Conservation (phyloP, 129 eudicot genomes). For the Pulicaria dysenterica region DNA sequence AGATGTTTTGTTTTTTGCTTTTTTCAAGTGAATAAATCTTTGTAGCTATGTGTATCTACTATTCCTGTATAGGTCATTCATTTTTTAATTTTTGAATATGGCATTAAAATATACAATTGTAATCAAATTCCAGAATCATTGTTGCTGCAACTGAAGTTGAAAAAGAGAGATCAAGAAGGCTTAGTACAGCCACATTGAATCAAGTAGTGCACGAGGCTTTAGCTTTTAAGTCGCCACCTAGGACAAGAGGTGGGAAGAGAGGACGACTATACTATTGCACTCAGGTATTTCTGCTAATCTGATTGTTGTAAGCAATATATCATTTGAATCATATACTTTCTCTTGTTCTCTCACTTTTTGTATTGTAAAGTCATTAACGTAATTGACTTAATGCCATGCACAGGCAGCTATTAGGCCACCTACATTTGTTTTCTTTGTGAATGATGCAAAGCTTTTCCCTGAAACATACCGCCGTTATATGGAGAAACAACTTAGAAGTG, state of each 20-base stretch:
- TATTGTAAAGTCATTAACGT: conserved; percentile 8
- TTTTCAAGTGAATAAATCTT: not conserved
- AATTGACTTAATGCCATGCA: conserved; percentile 17
- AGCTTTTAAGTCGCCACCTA: conserved; percentile 96
- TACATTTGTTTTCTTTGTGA: conserved; percentile 97
- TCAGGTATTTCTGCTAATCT: conserved; percentile 58
- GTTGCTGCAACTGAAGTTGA: conserved; percentile 89
- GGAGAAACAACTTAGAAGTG: conserved; percentile 92
- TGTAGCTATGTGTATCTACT: too few relatives aligned
- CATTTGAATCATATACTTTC: not conserved
- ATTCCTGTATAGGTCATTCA: not conserved
- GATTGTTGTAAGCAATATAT: not conserved
- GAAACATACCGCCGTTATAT: conserved; percentile 89
- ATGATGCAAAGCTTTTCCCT: conserved; percentile 91
- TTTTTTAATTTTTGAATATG: conserved; percentile 3
- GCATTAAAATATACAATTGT: not conserved
- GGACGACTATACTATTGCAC: conserved; percentile 93
- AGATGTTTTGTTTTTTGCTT: not conserved
- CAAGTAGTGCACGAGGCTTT: conserved; percentile 92
- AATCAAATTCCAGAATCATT: conserved; percentile 55
- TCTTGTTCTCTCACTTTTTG: not conserved
- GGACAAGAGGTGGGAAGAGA: conserved; percentile 96
- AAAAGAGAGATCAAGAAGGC: conserved; percentile 94
- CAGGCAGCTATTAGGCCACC: conserved; percentile 99
- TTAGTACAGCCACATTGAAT: conserved; percentile 81